phyloP scores from a whole-genome alignment of 192 early-diverging fungal species.

The Lunasporangiospora selenospora region DNA sequence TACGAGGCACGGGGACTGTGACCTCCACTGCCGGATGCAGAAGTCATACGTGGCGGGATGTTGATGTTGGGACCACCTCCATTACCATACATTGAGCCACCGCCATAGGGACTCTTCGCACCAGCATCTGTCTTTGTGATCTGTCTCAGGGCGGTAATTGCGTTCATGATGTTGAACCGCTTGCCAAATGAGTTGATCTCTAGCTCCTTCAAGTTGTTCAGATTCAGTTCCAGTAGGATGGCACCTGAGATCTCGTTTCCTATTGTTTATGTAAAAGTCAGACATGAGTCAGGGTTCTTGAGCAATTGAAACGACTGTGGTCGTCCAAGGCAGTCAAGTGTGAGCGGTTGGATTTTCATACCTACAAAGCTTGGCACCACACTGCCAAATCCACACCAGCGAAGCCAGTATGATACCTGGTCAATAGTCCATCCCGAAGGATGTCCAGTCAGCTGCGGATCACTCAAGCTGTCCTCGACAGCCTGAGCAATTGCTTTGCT shows the following conservation, averaged over 20 bases:
- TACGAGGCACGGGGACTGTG: slow-evolving; percentile 13
- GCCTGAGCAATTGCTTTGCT: slow-evolving; percentile 22
- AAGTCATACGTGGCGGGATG: slow-evolving; percentile 21
- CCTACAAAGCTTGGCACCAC: slow-evolving; percentile 56
- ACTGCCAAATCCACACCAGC: slow-evolving; percentile 51
- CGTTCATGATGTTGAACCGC: slow-evolving; percentile 67
- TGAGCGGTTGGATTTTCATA: too few species aligned
- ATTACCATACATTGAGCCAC: slow-evolving; percentile 6
- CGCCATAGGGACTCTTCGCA: background rate
- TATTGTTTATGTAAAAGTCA: too few species aligned
- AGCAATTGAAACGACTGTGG: too few species aligned
- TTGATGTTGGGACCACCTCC: slow-evolving; percentile 19
- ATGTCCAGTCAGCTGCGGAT: slow-evolving; percentile 21
- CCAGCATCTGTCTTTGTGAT: slow-evolving; percentile 14
- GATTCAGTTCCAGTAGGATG: slow-evolving; percentile 59
- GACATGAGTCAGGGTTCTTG: too few species aligned
- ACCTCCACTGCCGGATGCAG: background rate
- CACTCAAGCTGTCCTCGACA: slow-evolving; percentile 18
- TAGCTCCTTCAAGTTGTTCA: slow-evolving; percentile 68
- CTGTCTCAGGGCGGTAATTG: slow-evolving; percentile 59
- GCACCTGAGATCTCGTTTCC: slow-evolving; percentile 71
- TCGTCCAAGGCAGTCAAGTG: too few species aligned
- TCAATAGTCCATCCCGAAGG: slow-evolving; percentile 57
- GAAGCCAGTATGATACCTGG: slow-evolving; percentile 64
- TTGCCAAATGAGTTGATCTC: slow-evolving; percentile 66